These are phyloP conservation scores for Kodamaea sagamina DNA, from an alignment of 805 yeast species.

Conservation along the genomic window DNA sequence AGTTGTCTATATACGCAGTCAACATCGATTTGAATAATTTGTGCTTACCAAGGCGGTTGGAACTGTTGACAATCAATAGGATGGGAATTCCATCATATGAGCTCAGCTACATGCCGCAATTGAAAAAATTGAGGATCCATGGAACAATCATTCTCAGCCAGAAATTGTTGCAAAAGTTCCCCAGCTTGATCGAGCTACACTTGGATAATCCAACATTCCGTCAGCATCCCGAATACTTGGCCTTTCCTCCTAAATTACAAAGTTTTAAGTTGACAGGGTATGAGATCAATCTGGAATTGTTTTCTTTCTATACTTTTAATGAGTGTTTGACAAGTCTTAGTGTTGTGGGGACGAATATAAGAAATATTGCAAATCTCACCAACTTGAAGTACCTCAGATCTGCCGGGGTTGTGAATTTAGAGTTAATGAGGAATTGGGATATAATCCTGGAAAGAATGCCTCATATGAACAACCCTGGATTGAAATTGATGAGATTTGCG, in stretches of 20 bases:
- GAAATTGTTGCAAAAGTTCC: not conserved
- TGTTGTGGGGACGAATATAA: not conserved
- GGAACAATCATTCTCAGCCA: not conserved
- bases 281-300: not conserved
- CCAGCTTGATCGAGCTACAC: not conserved
- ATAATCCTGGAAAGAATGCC: not conserved
- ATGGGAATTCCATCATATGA: conserved; percentile 2
- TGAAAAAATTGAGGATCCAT: conserved; percentile 2
- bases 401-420: not conserved
- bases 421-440: not conserved
- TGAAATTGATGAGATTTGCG: not conserved
- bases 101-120: not conserved
- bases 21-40: conserved; percentile 1
- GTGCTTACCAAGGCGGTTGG: not conserved
- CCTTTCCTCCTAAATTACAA: not conserved
- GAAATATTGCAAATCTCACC: not conserved
- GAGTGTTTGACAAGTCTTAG: not conserved
- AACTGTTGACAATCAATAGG: not conserved
- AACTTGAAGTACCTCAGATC: not conserved
- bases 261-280: not conserved
- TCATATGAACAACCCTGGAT: not conserved
- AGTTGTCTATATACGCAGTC: conserved; percentile 1
- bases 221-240: not conserved
- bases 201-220: conserved; percentile 1
- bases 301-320: not conserved